Evolutionary conservation across 176 grass and related monocot genomes (phyloP).

Genomic region (Aegilops bicornis): DNA sequence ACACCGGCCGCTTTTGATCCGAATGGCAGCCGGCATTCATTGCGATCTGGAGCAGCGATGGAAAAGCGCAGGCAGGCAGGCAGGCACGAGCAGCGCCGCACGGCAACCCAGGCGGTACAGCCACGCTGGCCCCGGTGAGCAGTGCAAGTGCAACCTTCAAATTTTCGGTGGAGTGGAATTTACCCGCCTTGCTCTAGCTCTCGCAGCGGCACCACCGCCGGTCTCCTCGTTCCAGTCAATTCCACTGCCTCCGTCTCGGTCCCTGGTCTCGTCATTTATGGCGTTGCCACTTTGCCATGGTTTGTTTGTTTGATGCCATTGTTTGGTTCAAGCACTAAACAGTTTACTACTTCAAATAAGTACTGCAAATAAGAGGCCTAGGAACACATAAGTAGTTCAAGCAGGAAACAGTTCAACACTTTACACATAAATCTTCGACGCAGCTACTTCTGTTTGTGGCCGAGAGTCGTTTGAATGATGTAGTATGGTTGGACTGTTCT

Average conservation of each 20-base stretch:
- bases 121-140: neutral
- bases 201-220: too few species aligned
- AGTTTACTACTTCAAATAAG: neutral
- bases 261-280: neutral
- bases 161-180: neutral
- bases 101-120: neutral
- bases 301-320: neutral
- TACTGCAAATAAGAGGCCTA: neutral
- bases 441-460: too few species aligned
- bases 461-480: too few species aligned
- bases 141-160: neutral
- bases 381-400: too few species aligned
- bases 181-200: conserved; percentile 3
- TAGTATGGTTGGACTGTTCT: too few species aligned
- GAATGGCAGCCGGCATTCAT: conserved; percentile 36
- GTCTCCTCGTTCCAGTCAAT: neutral
- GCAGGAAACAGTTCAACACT: too few species aligned
- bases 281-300: neutral
- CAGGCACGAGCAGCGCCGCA: conserved; percentile 1
- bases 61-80: neutral
- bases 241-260: neutral
- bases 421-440: too few species aligned
- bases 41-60: conserved; percentile 37
- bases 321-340: neutral
- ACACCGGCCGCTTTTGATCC: conserved; percentile 1